Base-by-base conservation (phyloP, 139 green algal genomes). In the Picochlorum sp. region DNA sequence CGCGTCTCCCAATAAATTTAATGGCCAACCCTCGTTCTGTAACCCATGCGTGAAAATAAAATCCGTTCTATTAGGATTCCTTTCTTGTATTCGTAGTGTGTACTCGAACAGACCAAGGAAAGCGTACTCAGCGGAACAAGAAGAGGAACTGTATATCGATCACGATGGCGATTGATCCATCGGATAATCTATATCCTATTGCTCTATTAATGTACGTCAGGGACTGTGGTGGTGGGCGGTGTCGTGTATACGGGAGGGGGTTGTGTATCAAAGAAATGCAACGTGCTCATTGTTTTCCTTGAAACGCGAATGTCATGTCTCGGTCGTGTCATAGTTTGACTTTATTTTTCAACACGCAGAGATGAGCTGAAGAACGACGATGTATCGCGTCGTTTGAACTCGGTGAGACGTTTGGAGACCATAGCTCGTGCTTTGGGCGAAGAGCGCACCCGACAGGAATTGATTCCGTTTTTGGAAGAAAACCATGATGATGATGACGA, bases 381-480 rank as follows among this genome's bases (percentile, higher is more conserved):
- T 63, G 84, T 95, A 0, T 66, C 90, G 10, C 73, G 95, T 10
- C 80, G 94, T 2, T 77, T 99, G 4, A 97, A 97, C 63, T 91
- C 77, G 15, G 95, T 98, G 51, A 85, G 75, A 37, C 74, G 90
- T 3, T 76, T 99, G 32, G 66, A 68, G 44, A 97, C 90, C 10
- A 99, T 99, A 63, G 92, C 92, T 0, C 64, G 90, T 24, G 94
- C 94, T 0, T 77, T 99, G 15, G 94, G 94, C 7, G 90, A 96
- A 74, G 88, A 96, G 55, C 75, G 93, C 21, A 97, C 91, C 8
- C 80, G 92, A 6, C 82, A 83, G 10, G 94, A 99, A 81, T 83
- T 99, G 8, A 84, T 99, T n/a, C 94, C 94, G 1, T 99, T 98
- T 77, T 67, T 99, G 18, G 85, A 75, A 1, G 94, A 99, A 37